Conservation (phyloP, 1,284 basidiomycete species). For the Apiotrichum akiyoshidainum region DNA sequence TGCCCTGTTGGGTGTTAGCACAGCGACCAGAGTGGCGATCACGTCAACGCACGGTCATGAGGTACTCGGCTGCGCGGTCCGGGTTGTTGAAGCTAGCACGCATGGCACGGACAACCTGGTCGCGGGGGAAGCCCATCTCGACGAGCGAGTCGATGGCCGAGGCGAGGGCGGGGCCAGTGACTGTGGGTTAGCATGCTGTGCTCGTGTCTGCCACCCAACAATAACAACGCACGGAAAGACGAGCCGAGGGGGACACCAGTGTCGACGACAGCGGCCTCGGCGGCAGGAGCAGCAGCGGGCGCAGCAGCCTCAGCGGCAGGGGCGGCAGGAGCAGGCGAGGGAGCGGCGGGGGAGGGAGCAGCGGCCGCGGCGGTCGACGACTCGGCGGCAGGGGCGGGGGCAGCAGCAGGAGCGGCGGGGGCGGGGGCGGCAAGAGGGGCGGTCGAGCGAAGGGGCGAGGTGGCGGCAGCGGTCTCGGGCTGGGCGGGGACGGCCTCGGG, state of each 20-base stretch:
- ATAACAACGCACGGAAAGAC: conserved; percentile 38
- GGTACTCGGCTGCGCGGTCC: conserved; percentile 94
- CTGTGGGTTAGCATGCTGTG: conserved; percentile 20
- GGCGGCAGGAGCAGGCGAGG: conserved; percentile 14
- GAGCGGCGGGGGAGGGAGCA: conserved; percentile 31
- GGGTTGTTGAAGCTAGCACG: conserved; percentile 97
- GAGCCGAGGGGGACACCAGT: conserved; percentile 24
- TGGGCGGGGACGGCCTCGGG: conserved; percentile 25
- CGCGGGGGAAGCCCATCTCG: conserved; percentile 91
- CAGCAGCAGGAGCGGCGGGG: conserved; percentile 14
- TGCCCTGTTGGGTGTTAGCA: conserved; percentile 29
- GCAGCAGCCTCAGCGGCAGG: conserved; percentile 35
- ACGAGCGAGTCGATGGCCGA: conserved; percentile 74
- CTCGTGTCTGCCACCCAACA: too few relatives aligned
- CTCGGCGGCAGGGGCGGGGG: conserved; percentile 48
- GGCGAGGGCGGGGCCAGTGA: conserved; percentile 74
- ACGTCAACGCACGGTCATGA: conserved; percentile 71
- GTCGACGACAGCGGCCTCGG: neutral
- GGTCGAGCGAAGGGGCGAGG: conserved; percentile 20
- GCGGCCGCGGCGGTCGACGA: conserved; percentile 36
- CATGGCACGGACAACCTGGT: conserved; percentile 80
- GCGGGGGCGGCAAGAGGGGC: conserved; percentile 20
- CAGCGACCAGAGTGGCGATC: neutral
- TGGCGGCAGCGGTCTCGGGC: conserved; percentile 21
- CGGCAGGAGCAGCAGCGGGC: conserved; percentile 33